Evolutionary conservation across 306 rosid genomes (phyloP).

Genomic region (Castanea sativa): DNA sequence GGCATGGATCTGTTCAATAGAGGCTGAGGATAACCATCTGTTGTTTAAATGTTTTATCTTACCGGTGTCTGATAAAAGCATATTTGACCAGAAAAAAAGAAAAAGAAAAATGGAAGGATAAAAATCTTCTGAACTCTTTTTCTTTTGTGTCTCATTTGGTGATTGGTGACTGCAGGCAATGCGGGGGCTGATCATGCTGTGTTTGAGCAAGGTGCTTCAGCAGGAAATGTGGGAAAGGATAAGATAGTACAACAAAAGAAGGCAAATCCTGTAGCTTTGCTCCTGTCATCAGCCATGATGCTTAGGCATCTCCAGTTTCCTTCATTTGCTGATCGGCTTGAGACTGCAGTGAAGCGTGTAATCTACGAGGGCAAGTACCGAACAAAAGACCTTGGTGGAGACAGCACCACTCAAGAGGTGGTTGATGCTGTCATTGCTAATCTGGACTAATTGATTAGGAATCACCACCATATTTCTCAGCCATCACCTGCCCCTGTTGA

Average conservation of each 20-base stretch:
- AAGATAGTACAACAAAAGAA: slow-evolving; percentile 49
- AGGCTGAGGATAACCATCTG: not conserved
- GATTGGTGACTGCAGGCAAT: slow-evolving; percentile 42
- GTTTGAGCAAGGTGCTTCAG: slow-evolving; percentile 91
- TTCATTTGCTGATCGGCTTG: slow-evolving; percentile 80
- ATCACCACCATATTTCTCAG: not conserved
- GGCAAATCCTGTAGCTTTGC: slow-evolving; percentile 81
- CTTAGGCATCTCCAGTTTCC: slow-evolving; percentile 85
- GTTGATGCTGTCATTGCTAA: slow-evolving; percentile 67
- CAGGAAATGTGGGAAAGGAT: slow-evolving; percentile 77
- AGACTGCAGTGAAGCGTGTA: slow-evolving; percentile 69
- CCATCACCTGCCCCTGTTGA: not conserved
- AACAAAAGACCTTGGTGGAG: slow-evolving; percentile 79
- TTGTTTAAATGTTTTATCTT: not conserved
- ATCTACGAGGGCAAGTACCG: slow-evolving; percentile 50
- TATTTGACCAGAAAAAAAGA: not conserved
- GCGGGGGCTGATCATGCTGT: slow-evolving; percentile 80
- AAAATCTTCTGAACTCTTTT: not conserved
- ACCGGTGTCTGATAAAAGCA: not conserved
- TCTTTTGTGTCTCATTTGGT: not conserved
- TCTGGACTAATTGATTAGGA: slow-evolving; percentile 33
- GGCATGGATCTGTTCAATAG: not conserved
- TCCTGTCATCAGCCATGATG: slow-evolving; percentile 88
- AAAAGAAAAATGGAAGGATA: not conserved
- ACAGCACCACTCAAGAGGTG: slow-evolving; percentile 59